phyloP scores from a whole-genome alignment of 768 basidiomycete genomes.

The Serendipita sp. region DNA sequence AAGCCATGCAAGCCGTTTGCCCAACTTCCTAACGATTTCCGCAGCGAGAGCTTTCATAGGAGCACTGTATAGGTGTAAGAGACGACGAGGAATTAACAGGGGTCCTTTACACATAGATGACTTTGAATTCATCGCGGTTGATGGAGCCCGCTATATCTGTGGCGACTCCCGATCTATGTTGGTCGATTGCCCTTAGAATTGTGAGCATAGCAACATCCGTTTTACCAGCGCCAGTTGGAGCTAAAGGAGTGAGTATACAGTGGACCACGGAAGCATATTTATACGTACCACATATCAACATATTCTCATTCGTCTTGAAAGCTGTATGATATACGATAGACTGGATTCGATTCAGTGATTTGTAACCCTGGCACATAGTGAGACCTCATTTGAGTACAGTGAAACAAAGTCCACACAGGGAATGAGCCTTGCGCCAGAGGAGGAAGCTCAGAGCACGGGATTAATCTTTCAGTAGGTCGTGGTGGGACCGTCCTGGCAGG shows the following conservation, averaged over 20 bases:
- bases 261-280: neutral
- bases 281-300: constrained; percentile 72
- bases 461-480: constrained; percentile 48
- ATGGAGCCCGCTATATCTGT: constrained; percentile 34
- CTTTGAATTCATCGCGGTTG: constrained; percentile 64
- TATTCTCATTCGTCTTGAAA: constrained; percentile 89
- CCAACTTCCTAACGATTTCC: constrained; percentile 85
- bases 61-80: constrained; percentile 35
- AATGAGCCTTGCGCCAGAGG: constrained; percentile 68
- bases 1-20: constrained; percentile 82
- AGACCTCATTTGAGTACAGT: neutral
- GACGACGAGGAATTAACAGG: neutral
- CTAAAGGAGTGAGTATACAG: constrained; percentile 25
- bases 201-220: constrained; percentile 94
- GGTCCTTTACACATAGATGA: constrained; percentile 76
- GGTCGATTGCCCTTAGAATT: constrained; percentile 73
- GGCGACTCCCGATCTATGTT: constrained; percentile 32
- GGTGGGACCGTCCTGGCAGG: constrained; percentile 68
- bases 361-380: constrained; percentile 48
- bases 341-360: constrained; percentile 80
- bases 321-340: constrained; percentile 89
- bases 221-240: constrained; percentile 99
- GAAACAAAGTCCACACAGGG: constrained; percentile 31
- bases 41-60: constrained; percentile 98
- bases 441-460: constrained; percentile 60